Base-by-base conservation (phyloP, 805 yeast species). In the Zygosaccharomyces lentus region DNA sequence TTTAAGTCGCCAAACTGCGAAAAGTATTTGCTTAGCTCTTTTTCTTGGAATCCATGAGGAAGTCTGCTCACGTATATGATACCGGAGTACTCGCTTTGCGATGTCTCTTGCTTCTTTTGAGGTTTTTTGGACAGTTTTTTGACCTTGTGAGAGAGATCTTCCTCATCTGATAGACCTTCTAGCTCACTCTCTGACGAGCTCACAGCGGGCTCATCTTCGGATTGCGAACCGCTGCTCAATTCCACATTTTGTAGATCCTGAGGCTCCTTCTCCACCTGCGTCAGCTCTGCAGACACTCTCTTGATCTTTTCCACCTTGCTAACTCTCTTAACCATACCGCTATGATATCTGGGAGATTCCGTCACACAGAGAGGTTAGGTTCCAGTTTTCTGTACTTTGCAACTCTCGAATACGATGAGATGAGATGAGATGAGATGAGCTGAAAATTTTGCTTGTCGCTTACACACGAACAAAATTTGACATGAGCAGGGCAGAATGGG, bases 31-130 rank as follows among this genome's bases (percentile, higher is more conserved):
- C 76, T 76, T 73, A 73, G 50, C 64, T 86, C 91, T 32, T 68
- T 73, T 68, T 93, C 98, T 58, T 88, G 82, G 71, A 93, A 88
- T 34, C 96, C 96, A 56, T 84, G 82, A 37, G 99, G 99, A 53
- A 93, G 75, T 62, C 97, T 80, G 45, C 98, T 96, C 29, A 93
- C 77, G 66, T 90, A 93, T 45, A 93, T 71, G 44, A 88, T 87
- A 30, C 91, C 89, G 39, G 78, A 73, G 26, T 71, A 70, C 23
- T 58, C 57, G 32, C 59, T 54, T 34, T 58, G 53, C 35, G 57
- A 45, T 9, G 53, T 48, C 13, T 46, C 47, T 15, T 53, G 46
- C 52, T 56, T 60, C 25, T 52, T 47, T 42, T 58, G 56, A 39
- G 59, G 57, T 21, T 38, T 38, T 10, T 38, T 38, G 27, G 58